Evolutionary conservation across 1,284 basidiomycete species (phyloP).

Genomic region (Prillingera fragicola): DNA sequence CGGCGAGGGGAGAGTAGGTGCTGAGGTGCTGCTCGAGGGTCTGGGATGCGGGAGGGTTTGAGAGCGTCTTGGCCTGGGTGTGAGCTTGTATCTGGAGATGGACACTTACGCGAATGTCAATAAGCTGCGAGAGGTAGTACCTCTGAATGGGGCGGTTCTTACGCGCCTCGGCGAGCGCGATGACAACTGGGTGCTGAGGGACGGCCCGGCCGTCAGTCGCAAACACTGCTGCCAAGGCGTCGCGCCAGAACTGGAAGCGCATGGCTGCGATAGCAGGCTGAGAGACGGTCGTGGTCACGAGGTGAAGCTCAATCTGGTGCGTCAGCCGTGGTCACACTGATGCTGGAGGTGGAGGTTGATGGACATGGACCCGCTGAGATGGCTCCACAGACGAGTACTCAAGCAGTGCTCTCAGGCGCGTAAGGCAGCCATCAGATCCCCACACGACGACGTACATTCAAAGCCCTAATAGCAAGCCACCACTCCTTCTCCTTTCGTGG

Average conservation of each 20-base stretch:
- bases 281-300: slow-evolving; percentile 70
- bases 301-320: slow-evolving; percentile 78
- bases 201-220: slow-evolving; percentile 23
- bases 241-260: slow-evolving; percentile 89
- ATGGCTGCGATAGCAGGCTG: slow-evolving; percentile 76
- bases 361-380: too few species aligned
- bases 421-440: neutral
- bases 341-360: slow-evolving; percentile 1
- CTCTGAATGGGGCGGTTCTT: slow-evolving; percentile 47
- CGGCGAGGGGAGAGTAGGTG: slow-evolving; percentile 71
- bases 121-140: slow-evolving; percentile 77
- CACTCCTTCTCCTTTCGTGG: slow-evolving; percentile 60
- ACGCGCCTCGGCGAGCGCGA: slow-evolving; percentile 63
- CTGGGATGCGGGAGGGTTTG: slow-evolving; percentile 58
- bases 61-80: slow-evolving; percentile 65
- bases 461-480: slow-evolving; percentile 78
- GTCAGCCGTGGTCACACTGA: neutral
- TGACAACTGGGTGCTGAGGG: slow-evolving; percentile 74
- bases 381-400: neutral
- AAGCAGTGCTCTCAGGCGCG: neutral
- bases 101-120: slow-evolving; percentile 72
- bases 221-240: slow-evolving; percentile 65
- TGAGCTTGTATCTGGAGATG: slow-evolving; percentile 1
- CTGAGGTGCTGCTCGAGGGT: slow-evolving; percentile 65
- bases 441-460: slow-evolving; percentile 64